Evolutionary conservation across 768 basidiomycete genomes (phyloP).

Genomic region (Tricholoma matsutake): DNA sequence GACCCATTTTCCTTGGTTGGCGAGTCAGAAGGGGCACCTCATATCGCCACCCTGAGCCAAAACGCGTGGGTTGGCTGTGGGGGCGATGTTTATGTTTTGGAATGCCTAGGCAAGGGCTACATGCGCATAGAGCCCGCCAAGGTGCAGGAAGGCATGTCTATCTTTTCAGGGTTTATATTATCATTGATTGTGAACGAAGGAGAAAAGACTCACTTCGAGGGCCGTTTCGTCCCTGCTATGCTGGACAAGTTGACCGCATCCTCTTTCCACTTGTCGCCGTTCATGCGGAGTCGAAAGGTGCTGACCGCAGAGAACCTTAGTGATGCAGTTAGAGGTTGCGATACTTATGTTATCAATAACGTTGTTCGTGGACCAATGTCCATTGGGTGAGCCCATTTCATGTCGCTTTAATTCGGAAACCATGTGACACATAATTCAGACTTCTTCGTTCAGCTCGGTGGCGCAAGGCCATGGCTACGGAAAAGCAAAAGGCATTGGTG

Average conservation of each 20-base stretch:
- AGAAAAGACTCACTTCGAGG: constrained; percentile 38
- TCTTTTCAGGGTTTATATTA: not conserved
- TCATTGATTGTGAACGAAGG: constrained; percentile 6
- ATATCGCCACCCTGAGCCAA: constrained; percentile 50
- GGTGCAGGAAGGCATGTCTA: constrained; percentile 31
- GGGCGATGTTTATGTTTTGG: constrained; percentile 64
- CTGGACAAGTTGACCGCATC: constrained; percentile 42
- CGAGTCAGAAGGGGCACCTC: constrained; percentile 48
- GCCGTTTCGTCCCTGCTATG: constrained; percentile 52
- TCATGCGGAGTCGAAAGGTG: constrained; percentile 48
- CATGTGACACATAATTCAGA: constrained; percentile 31
- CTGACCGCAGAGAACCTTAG: constrained; percentile 50
- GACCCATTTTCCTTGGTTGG: constrained; percentile 64
- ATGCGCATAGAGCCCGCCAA: constrained; percentile 55
- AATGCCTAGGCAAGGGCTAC: constrained; percentile 68
- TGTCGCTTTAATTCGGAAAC: not conserved
- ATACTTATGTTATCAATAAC: constrained; percentile 59
- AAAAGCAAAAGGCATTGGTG: constrained; percentile 56
- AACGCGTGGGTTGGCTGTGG: constrained; percentile 84
- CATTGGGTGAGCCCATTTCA: constrained; percentile 40
- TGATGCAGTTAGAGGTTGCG: constrained; percentile 65
- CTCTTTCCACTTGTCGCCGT: constrained; percentile 50
- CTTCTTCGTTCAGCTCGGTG: constrained; percentile 64
- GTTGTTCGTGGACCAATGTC: constrained; percentile 49
- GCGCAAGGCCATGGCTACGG: constrained; percentile 60